Evolutionary conservation across 768 basidiomycete species (phyloP), one percentile per base, ranked within the genome.

Genomic region (Pleurotus tuoliensis): DNA sequence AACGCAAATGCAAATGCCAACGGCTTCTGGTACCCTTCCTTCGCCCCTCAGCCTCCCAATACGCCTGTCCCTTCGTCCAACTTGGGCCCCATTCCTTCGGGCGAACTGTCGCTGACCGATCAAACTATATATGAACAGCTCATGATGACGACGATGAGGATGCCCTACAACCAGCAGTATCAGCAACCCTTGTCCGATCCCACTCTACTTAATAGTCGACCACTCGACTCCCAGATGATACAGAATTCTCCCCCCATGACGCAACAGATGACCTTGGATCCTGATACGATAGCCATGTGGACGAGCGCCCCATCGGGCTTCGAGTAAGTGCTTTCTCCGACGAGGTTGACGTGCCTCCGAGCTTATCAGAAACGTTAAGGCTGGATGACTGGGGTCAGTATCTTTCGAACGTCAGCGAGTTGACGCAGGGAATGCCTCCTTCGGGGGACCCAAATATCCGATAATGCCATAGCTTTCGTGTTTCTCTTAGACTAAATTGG

Each of bases 221-320:
- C 56, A n/a, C 22, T 34, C 18, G 40, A 57, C n/a, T 22, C 30
- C 5, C 48, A 25, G 43, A 7, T 18, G 11, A 59, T 30, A 61
- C 69, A 56, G 52, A 65, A 59, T 66, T 63, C 41, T 30, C 51
- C 5, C 56, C 58, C 55, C 60, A 66, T 54, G 2, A 58, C 52
- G 50, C 61, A 68, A 22, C 62, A 66, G 34, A 66, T 67, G 13
- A 54, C 69, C 37, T 68, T 78, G 65, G 78, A 84, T 60, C 68
- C 71, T 55, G 80, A 81, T 55, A 78, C 78, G 45, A 75, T 85
- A 61, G 73, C 75, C 12, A 82, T 86, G 80, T 88, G 84, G 86
- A 81, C 82, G 9, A 75, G 71, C 50, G 82, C 83, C 20, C 83
- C 84, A 12, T 75, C 76, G 11, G 77, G 78, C 16, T 84, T 84